Evolutionary conservation across 306 rosid species (phyloP).

Genomic region (Gynostemma pentaphyllum): DNA sequence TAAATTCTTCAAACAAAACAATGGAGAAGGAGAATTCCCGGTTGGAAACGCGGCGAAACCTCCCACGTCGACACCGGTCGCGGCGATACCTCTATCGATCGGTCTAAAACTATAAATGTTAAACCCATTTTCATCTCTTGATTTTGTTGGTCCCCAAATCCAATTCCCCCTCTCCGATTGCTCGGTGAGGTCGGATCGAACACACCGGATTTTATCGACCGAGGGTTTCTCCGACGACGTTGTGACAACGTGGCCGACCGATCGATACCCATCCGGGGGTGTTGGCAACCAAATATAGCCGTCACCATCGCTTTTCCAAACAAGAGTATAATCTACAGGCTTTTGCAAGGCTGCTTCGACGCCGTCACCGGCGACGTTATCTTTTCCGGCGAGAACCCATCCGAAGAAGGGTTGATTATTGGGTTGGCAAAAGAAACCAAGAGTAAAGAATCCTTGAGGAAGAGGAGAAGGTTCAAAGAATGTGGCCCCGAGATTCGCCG

Average conservation of each 20-base stretch:
- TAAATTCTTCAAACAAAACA: slow-evolving; percentile 49
- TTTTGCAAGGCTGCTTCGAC: slow-evolving; percentile 17
- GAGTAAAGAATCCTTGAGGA: slow-evolving; percentile 51
- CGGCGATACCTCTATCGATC: slow-evolving; percentile 31
- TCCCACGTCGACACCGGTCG: slow-evolving; percentile 41
- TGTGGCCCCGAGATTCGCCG: slow-evolving; percentile 36
- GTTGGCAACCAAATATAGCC: slow-evolving; percentile 61
- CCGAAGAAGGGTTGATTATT: slow-evolving; percentile 60
- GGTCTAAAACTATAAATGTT: slow-evolving; percentile 44
- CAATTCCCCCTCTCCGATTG: slow-evolving; percentile 30
- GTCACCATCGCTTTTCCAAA: slow-evolving; percentile 43
- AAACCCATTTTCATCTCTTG: slow-evolving; percentile 19
- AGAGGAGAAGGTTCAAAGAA: slow-evolving; percentile 58
- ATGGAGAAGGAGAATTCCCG: background rate
- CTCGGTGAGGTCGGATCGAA: slow-evolving; percentile 51
- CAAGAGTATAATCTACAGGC: slow-evolving; percentile 50
- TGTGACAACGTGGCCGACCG: slow-evolving; percentile 53
- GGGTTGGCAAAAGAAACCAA: slow-evolving; percentile 56
- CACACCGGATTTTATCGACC: slow-evolving; percentile 43
- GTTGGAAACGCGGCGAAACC: slow-evolving; percentile 30
- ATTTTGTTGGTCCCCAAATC: slow-evolving; percentile 45
- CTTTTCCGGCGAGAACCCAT: slow-evolving; percentile 49
- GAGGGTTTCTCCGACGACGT: slow-evolving; percentile 41
- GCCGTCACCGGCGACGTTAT: slow-evolving; percentile 11
- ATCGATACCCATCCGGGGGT: slow-evolving; percentile 55